Base-by-base conservation (phyloP, 2,329 filamentous ascomycete genomes). In the Fusarium ambrosium region DNA sequence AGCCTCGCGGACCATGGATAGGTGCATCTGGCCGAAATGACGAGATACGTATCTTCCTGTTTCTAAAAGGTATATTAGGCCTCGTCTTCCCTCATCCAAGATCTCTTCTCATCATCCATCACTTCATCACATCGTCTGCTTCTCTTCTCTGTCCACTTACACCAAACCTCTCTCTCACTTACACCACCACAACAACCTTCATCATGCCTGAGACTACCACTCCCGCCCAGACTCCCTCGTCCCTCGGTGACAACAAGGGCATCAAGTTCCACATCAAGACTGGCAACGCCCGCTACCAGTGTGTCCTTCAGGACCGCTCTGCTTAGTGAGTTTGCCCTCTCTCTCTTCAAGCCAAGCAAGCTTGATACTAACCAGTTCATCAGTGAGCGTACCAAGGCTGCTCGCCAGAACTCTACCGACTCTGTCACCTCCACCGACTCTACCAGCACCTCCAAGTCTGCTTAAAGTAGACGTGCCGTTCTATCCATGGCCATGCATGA, bases 241-340 rank as follows among this genome's bases (percentile, higher is more conserved):
- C 48, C 70, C 70, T 84, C 32, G 82, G 85, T 63, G 81, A 86
- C 71, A 82, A 80, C 76, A 80, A 75, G 69, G 84, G 81, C 68
- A 82, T 88, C 82, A 83, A 83, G 79, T 88, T 88, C 81, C 78
- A 85, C 56, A 84, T 88, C 80, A 84, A 83, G 80, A 81, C 86
- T 45, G 85, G 85, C 69, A 80, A 82, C 75, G 72, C 80, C 58
- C 80, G 79, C 56, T 84, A 82, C 77, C 62, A 78, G 45, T 87
- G 86, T 79, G 83, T 82, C 22, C 78, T 87, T 6, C 82, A 86
- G 70, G 85, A 88, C 79, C 85, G 86, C 65, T 68, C 77, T 71
- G 64, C 79, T 14, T 86, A 87, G 86, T 88, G 84, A 71, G 86
- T 81, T 29, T 36, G 4, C 53, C 34, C 39, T 34, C 37, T 36